A percentile compares a stretch with the other conserved stretches of the same genome.
Conservation (phyloP, 2,329 filamentous ascomycete species). For the Fusarium liriodendri region DNA sequence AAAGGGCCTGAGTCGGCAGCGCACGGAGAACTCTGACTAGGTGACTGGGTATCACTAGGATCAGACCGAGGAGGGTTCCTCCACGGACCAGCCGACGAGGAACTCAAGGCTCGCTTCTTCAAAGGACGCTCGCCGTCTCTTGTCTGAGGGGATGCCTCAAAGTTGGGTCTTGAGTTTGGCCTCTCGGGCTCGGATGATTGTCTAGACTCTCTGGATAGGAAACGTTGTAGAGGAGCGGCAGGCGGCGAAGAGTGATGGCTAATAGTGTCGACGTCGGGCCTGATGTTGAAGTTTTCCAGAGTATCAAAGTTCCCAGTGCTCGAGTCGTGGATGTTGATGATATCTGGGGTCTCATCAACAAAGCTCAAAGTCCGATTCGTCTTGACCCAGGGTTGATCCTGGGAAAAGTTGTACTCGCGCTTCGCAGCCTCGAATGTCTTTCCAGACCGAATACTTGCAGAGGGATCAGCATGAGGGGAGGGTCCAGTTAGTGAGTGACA, state of each 20-base stretch:
- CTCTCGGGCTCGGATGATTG: slow-evolving; percentile 8
- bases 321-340: slow-evolving; percentile 43
- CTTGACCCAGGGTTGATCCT: slow-evolving; percentile 45
- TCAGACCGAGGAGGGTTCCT: slow-evolving; percentile 21
- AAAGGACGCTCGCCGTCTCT: slow-evolving; percentile 20
- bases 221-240: not conserved
- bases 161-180: not conserved
- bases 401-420: slow-evolving; percentile 37
- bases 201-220: slow-evolving; percentile 4
- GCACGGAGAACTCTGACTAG: slow-evolving; percentile 24
- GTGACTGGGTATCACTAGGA: slow-evolving; percentile 18
- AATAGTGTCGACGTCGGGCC: not conserved
- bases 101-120: slow-evolving; percentile 39
- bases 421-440: slow-evolving; percentile 29
- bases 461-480: not conserved
- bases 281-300: slow-evolving; percentile 9
- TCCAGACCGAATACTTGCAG: slow-evolving; percentile 34
- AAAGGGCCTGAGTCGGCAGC: slow-evolving; percentile 10
- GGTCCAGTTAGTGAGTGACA: not conserved
- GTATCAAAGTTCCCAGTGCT: slow-evolving; percentile 26
- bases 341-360: slow-evolving; percentile 45
- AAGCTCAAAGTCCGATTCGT: slow-evolving; percentile 43
- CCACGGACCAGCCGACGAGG: slow-evolving; percentile 29
- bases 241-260: slow-evolving; percentile 27
- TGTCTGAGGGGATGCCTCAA: not conserved